Evolutionary conservation across 768 basidiomycete genomes (phyloP), one percentile per base, ranked within the genome.

Genomic region (Dacryopinax primogenitus): DNA sequence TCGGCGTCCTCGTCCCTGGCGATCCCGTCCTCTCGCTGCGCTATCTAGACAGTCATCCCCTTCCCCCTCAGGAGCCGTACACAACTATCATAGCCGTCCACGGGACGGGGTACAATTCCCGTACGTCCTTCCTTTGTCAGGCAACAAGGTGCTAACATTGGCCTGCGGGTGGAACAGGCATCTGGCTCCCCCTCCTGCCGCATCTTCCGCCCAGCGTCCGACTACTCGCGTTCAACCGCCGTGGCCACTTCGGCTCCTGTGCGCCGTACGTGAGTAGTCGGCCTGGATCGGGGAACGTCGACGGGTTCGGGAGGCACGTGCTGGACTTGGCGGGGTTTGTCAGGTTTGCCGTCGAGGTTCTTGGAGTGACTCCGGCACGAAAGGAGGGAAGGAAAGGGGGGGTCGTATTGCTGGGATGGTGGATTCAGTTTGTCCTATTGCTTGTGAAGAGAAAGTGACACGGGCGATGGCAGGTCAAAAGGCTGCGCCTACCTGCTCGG

Each of bases 1-100:
- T 58, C 9, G 51, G 51, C 51, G 51, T 58, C 13, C 51, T 58
- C 30, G 51, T 58, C 23, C 51, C 51, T 30, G 51, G 51, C 51
- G 51, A 58, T 21, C 26, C 51, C 4, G 26, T 30, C 51, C 9
- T 30, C 3, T 3, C 26, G 51, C 51, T 58, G 26, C 9, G 32
- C 3, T 58, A 58, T 21, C 26, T 26, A 3, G 51, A 58, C 30
- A 15, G 13, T 4, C 51, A 58, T 18, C 51, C 51, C 30, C 9
- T 18, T 30, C 30, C 51, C 4, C 26, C 51, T 3, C 2, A 13
- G 51, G 51, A 4, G 13, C 26, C 26, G 26, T 58, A 58, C 51
- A 58, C 51, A 4, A 58, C 51, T 3, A 11, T 58, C 4, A 30
- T 58, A 13, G 51, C 51, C 11, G 26, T 58, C 3, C 51, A 58